Base-by-base conservation (phyloP, 805 yeast species). In the Spathaspora passalidarum region DNA sequence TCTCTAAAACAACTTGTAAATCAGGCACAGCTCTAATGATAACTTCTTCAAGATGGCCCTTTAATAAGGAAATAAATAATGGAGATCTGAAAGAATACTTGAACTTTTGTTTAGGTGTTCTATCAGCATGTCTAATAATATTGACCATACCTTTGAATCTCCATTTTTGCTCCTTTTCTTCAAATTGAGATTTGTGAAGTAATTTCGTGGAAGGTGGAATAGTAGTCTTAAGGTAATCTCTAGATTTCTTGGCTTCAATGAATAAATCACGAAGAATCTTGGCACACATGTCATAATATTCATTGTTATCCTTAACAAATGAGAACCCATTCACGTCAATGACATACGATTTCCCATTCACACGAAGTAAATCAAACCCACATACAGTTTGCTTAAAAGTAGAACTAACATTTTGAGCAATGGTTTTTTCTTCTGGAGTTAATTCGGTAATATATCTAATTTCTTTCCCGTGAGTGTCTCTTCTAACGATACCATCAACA, bases 321-420 rank as follows among this genome's bases (percentile, higher is more conserved):
- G 97, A 90, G 61, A 94, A 94, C 1, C 99, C 99, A 62, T 94
- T 94, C 32, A 94, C 99, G 65, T 94, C 99, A 63, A 94, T 94
- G 32, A 94, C 99, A 62, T 80, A 94, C 49, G 95, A 85, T 55
- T 81, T 75, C 11, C 96, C 97, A 51, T 86, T 78, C 2, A 91
- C 97, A 56, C 99, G 79, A 47, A 94, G 73, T 41, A 94, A 72
- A 63, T 94, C 99, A 69, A 94, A 94, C 0, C 99, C 99, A 69
- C 99, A 94, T 51, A 94, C 91, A 21, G 95, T 88, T 68, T 94
- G 99, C 43, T 87, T 83, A 63, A 94, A 94, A 0, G 82, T 80
- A 21, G 65, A 73, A 36, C 90, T 79, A 14, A 94, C 91, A 49
- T 78, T 81, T 29, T 75, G 68, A 1, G 99, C 99, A 79, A 91